A percentile compares a stretch with the other conserved stretches of the same genome.
phyloP scores from a whole-genome alignment of 176 grass and related monocot species.

The Aegilops longissima region DNA sequence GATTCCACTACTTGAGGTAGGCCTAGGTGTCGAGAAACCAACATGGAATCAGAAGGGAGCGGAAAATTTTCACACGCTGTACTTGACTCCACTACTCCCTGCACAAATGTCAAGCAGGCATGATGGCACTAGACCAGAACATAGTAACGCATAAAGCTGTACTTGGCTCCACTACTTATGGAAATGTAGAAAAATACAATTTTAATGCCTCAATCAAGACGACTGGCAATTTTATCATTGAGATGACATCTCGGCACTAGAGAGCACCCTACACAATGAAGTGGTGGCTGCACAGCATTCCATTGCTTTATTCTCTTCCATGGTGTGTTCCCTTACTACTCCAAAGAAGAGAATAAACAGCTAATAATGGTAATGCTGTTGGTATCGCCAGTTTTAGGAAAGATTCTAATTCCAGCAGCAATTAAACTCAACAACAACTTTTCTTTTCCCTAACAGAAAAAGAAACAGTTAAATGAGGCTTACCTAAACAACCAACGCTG shows the following conservation, averaged over 20 bases:
- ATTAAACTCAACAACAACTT: slow-evolving; percentile 33
- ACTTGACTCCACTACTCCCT: slow-evolving; percentile 31
- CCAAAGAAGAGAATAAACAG: slow-evolving; percentile 46
- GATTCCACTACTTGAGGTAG: slow-evolving; percentile 29
- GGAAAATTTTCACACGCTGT: slow-evolving; percentile 18
- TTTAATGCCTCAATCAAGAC: slow-evolving; percentile 36
- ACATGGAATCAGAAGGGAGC: slow-evolving; percentile 14
- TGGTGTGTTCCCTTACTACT: slow-evolving; percentile 25
- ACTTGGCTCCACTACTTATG: slow-evolving; percentile 56
- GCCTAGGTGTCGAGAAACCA: slow-evolving; percentile 38
- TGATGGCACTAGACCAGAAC: slow-evolving; percentile 39
- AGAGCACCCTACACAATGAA: slow-evolving; percentile 30
- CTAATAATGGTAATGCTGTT: slow-evolving; percentile 37
- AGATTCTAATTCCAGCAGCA: slow-evolving; percentile 54
- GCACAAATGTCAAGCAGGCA: slow-evolving; percentile 35
- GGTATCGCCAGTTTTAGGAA: slow-evolving; percentile 33
- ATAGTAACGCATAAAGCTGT: slow-evolving; percentile 33
- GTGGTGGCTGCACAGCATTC: slow-evolving; percentile 39
- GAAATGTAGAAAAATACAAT: slow-evolving; percentile 36
- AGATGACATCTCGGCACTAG: slow-evolving; percentile 49
- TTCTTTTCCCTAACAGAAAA: slow-evolving; percentile 51
- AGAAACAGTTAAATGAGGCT: slow-evolving; percentile 21
- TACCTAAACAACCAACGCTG: slow-evolving; percentile 14
- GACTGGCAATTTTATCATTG: slow-evolving; percentile 31
- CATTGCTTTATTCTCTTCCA: slow-evolving; percentile 49